Evolutionary conservation across 345 rosid genomes (phyloP).

Genomic region (Trapa bicornis): DNA sequence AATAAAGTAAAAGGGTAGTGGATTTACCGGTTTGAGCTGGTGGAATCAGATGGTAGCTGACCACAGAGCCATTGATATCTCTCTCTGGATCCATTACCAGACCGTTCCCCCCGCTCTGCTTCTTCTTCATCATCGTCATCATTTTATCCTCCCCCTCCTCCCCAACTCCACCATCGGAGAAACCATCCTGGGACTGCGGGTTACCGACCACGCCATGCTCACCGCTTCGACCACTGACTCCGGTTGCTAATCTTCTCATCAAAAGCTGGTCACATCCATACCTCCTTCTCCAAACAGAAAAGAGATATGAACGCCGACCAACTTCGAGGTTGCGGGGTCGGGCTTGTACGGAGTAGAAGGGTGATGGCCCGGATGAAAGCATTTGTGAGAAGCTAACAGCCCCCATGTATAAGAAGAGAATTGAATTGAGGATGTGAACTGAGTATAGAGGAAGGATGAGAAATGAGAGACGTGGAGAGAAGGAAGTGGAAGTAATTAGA

Average conservation of each 20-base stretch:
- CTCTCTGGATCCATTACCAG: slow-evolving; percentile 34
- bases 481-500: background rate
- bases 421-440: background rate
- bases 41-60: slow-evolving; percentile 52
- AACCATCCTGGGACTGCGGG: slow-evolving; percentile 7
- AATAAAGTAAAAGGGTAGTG: background rate
- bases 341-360: background rate
- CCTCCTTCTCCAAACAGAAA: background rate
- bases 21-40: slow-evolving; percentile 24
- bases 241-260: background rate
- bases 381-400: slow-evolving; percentile 3
- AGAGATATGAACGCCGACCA: background rate
- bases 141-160: background rate
- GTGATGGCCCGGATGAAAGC: background rate
- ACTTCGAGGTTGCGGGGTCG: background rate
- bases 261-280: background rate
- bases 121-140: slow-evolving; percentile 6
- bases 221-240: background rate
- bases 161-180: slow-evolving; percentile 19
- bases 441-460: background rate
- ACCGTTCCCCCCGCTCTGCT: slow-evolving; percentile 10
- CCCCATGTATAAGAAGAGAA: background rate
- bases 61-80: slow-evolving; percentile 50
- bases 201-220: background rate
- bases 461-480: slow-evolving; percentile 5